These are phyloP conservation scores for Xylaria sp. DNA, from an alignment of 2,329 filamentous ascomycete species.

Conservation along the genomic window DNA sequence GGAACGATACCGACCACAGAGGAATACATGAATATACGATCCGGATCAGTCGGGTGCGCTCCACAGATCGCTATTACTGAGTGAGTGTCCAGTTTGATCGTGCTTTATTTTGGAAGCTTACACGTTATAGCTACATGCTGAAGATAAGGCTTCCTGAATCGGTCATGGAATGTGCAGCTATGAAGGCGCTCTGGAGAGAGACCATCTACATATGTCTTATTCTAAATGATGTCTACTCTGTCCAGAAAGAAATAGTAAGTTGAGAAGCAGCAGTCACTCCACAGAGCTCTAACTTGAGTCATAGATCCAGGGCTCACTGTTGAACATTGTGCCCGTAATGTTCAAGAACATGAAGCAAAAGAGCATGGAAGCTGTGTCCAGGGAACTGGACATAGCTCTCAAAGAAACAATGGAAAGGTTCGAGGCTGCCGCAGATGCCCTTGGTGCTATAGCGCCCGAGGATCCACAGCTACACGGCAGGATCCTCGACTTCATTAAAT, in stretches of 20 bases:
- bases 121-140: constrained; percentile 43
- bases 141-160: constrained; percentile 44
- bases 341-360: constrained; percentile 42
- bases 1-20: constrained; percentile 44
- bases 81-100: constrained; percentile 34
- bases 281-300: neutral
- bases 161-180: constrained; percentile 44
- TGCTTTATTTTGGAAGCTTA: constrained; percentile 10
- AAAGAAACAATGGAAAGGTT: constrained; percentile 40
- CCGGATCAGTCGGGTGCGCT: constrained; percentile 46
- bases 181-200: constrained; percentile 46
- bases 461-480: constrained; percentile 41
- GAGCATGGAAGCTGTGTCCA: constrained; percentile 38
- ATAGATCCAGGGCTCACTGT: constrained; percentile 44
- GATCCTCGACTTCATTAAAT: constrained; percentile 43
- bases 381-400: constrained; percentile 37
- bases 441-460: constrained; percentile 31
- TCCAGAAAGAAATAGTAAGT: constrained; percentile 48
- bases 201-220: constrained; percentile 46
- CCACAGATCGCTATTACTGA: constrained; percentile 48
- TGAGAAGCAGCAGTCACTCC: neutral
- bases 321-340: constrained; percentile 46
- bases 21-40: constrained; percentile 47
- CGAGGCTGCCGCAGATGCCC: constrained; percentile 39
- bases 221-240: constrained; percentile 47